These are phyloP conservation scores for Sanghuangporus sanghuang DNA, from an alignment of 1,284 basidiomycete genomes.

Conservation along the genomic window DNA sequence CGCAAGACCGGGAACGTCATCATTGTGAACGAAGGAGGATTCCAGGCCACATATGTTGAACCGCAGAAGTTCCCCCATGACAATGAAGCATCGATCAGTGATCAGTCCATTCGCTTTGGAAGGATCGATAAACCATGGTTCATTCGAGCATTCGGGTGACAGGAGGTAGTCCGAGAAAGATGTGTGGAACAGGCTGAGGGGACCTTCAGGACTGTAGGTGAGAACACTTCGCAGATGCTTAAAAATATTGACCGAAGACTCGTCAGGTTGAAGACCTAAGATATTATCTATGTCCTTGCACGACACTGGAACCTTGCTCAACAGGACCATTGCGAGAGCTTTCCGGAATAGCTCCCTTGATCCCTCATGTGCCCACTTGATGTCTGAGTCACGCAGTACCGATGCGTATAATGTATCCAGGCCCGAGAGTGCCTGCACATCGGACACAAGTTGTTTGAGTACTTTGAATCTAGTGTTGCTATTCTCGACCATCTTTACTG, in stretches of 20 bases:
- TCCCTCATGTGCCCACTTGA: neutral
- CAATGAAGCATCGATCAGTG: neutral
- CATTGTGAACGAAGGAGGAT: neutral
- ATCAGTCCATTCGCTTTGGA: neutral
- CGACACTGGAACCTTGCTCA: neutral
- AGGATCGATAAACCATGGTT: neutral
- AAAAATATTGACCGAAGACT: neutral
- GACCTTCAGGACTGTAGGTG: too few species aligned
- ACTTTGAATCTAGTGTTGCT: neutral
- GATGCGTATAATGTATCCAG: neutral
- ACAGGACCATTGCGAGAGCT: neutral
- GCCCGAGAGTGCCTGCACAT: too few species aligned
- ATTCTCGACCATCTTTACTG: slow-evolving; percentile 19
- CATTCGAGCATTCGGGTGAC: neutral
- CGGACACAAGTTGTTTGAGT: too few species aligned
- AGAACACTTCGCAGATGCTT: neutral
- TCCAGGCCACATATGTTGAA: slow-evolving; percentile 9
- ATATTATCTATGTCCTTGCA: neutral
- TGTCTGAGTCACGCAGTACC: neutral
- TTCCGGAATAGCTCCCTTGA: neutral
- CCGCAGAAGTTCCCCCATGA: neutral
- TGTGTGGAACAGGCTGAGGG: neutral
- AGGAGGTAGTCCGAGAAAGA: slow-evolving; percentile 5
- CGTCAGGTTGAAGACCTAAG: neutral
- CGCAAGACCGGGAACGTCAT: neutral